Percentiles rank a stretch among this genome's conserved stretches.
Evolutionary conservation across 2,329 filamentous ascomycete genomes (phyloP).

Genomic region (Ophiostoma quercus): DNA sequence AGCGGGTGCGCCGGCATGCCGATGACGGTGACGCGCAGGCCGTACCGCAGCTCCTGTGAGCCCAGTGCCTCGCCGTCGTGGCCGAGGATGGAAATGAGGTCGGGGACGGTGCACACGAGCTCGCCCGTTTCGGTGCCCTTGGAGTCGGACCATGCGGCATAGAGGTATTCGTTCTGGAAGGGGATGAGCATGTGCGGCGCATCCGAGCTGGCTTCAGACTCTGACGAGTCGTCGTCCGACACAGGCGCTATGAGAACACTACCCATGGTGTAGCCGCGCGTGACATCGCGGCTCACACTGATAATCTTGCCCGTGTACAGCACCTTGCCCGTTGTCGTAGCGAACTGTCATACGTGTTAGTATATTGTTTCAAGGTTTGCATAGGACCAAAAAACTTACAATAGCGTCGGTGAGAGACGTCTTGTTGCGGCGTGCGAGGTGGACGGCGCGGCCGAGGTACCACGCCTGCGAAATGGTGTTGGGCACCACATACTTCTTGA

Average conservation of each 20-base stretch:
- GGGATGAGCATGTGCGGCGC: constrained; percentile 11
- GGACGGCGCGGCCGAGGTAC: constrained; percentile 10
- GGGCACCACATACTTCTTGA: constrained; percentile 5
- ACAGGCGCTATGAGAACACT: constrained; percentile 3
- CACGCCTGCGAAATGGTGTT: constrained; percentile 9
- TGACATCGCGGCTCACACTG: not conserved
- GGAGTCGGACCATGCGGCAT: constrained; percentile 5
- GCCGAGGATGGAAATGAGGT: constrained; percentile 8
- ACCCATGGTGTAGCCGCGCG: constrained; percentile 9
- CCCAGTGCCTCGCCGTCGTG: constrained; percentile 11
- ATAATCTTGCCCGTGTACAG: constrained; percentile 2
- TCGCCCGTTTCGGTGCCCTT: not conserved
- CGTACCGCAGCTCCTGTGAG: constrained; percentile 15
- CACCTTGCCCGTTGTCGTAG: not conserved
- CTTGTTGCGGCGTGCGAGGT: constrained; percentile 10
- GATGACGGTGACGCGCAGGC: constrained; percentile 9
- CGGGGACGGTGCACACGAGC: constrained; percentile 11
- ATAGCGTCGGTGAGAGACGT: not conserved
- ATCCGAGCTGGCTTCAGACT: not conserved
- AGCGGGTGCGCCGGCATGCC: constrained; percentile 10
- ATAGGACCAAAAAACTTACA: not conserved
- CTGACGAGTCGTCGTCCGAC: not conserved
- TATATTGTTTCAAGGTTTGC: not conserved
- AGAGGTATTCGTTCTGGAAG: constrained; percentile 14
- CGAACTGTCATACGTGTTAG: not conserved